Evolutionary conservation across 768 basidiomycete genomes (phyloP).

Genomic region (Cyclocybe aegerita): DNA sequence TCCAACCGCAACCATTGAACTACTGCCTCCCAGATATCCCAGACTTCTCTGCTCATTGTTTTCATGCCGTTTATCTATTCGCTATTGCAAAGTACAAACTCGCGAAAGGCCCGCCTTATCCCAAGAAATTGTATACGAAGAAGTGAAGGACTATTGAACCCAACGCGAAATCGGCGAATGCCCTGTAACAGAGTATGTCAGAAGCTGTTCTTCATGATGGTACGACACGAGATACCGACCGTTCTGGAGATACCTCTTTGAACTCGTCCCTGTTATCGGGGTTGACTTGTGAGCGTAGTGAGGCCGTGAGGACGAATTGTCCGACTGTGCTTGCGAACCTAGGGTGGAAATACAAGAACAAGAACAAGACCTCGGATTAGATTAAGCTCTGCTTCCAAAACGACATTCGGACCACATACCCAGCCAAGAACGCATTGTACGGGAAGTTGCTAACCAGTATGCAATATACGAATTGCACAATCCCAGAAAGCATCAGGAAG

Average conservation of each 20-base stretch:
- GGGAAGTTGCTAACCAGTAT: constrained; percentile 90
- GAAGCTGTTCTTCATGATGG: neutral
- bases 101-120: constrained; percentile 42
- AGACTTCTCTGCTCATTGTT: neutral
- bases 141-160: constrained; percentile 97
- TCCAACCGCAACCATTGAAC: neutral
- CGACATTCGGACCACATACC: constrained; percentile 51
- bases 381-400: neutral
- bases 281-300: constrained; percentile 89
- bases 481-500: constrained; percentile 89
- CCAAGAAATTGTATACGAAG: constrained; percentile 98
- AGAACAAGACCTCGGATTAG: too few species aligned
- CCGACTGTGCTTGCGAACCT: constrained; percentile 94
- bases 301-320: constrained; percentile 95
- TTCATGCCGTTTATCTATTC: neutral
- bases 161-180: constrained; percentile 94
- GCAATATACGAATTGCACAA: constrained; percentile 91
- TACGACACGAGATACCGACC: constrained; percentile 47
- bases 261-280: constrained; percentile 80
- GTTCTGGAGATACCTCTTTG: constrained; percentile 90
- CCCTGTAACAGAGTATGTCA: constrained; percentile 47
- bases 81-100: constrained; percentile 6
- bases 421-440: constrained; percentile 95
- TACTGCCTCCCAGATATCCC: neutral
- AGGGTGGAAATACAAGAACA: neutral